phyloP scores from a whole-genome alignment of 176 grass and related monocot genomes.

The Avena insularis region DNA sequence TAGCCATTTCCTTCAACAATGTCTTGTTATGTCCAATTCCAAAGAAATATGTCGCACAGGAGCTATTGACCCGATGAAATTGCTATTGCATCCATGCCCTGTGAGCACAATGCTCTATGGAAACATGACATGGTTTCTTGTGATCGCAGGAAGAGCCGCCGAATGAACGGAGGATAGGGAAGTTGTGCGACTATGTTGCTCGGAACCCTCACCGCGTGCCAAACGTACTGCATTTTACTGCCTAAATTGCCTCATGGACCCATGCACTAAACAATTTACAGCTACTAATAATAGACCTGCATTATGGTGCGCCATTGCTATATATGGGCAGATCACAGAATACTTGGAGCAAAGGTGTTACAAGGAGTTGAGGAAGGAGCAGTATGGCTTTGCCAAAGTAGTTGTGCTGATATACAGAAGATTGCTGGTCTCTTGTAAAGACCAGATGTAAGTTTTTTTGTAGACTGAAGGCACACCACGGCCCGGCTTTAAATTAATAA shows the following conservation, averaged over 20 bases:
- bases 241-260: neutral
- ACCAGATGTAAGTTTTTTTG: constrained; percentile 66
- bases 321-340: constrained; percentile 59
- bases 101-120: neutral
- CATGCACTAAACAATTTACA: constrained; percentile 36
- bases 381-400: constrained; percentile 72
- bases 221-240: constrained; percentile 43
- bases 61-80: neutral
- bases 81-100: neutral
- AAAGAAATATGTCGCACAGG: too few relatives aligned
- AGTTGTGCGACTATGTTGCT: constrained; percentile 76
- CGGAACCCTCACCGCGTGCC: constrained; percentile 65
- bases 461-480: too few relatives aligned
- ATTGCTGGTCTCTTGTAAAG: constrained; percentile 74
- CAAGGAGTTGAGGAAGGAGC: constrained; percentile 77
- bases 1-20: too few relatives aligned
- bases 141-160: constrained; percentile 54
- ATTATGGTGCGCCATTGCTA: constrained; percentile 31
- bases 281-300: neutral
- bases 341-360: constrained; percentile 92
- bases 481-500: too few relatives aligned
- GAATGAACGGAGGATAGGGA: constrained; percentile 71
- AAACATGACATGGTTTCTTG: neutral
- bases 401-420: constrained; percentile 85
- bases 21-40: too few relatives aligned